These are phyloP conservation scores for Neofusicoccum sp. DNA, from an alignment of 2,329 filamentous ascomycete species.

Conservation along the genomic window DNA sequence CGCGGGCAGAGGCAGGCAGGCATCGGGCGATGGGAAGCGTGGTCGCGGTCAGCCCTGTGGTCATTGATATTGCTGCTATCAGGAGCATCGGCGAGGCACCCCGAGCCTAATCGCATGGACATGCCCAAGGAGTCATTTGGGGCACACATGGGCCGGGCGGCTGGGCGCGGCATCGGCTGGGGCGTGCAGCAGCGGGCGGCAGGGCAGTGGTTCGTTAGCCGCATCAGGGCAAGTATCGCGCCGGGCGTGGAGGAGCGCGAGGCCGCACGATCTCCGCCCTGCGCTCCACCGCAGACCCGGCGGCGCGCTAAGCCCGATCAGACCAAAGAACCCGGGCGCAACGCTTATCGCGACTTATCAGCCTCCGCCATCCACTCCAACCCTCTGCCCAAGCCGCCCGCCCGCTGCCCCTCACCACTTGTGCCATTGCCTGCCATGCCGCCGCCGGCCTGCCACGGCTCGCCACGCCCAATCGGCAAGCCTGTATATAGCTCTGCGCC, in stretches of 20 bases:
- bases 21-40: not conserved
- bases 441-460: slow-evolving; percentile 1
- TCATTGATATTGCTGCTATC: not conserved
- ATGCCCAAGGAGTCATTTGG: slow-evolving; percentile 3
- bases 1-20: not conserved
- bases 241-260: not conserved
- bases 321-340: slow-evolving; percentile 2
- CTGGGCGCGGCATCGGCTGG: not conserved
- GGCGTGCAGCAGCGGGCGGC: not conserved
- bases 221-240: slow-evolving; percentile 12
- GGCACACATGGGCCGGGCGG: not conserved
- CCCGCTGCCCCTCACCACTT: slow-evolving; percentile 8
- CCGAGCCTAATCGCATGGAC: slow-evolving; percentile 10
- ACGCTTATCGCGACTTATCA: slow-evolving; percentile 13
- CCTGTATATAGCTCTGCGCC: slow-evolving; percentile 2
- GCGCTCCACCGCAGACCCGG: slow-evolving; percentile 3
- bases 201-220: slow-evolving; percentile 4
- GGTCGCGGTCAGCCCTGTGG: not conserved
- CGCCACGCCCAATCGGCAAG: not conserved
- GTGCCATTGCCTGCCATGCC: not conserved
- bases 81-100: not conserved
- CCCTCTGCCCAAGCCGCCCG: not conserved
- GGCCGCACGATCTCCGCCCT: not conserved
- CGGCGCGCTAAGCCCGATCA: slow-evolving; percentile 7
- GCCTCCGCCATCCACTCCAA: not conserved